Evolutionary conservation across 345 rosid species (phyloP).

Genomic region (Arabidopsis thaliana): TAIR10.1 NC_003075.7:785501-786000

Average conservation of each 20-base stretch:
- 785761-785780: conserved; percentile 67
- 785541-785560: too few species aligned
- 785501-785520: too few species aligned
- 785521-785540: too few species aligned
- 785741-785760: conserved; percentile 56
- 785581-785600: too few species aligned
- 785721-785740: conserved; percentile 56
- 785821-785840: conserved; percentile 76
- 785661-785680: neutral
- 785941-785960: conserved; percentile 63
- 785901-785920: conserved; percentile 77
- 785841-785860: conserved; percentile 45
- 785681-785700: conserved; percentile 13
- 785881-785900: conserved; percentile 60
- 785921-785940: conserved; percentile 75
- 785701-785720: conserved; percentile 60
- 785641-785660: too few species aligned
- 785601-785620: too few species aligned
- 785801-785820: conserved; percentile 63
- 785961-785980: conserved; percentile 78
- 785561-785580: too few species aligned
- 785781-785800: conserved; percentile 67
- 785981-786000: conserved; percentile 78
- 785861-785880: conserved; percentile 56
- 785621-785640: too few species aligned